Conservation (phyloP, 2,329 filamentous ascomycete genomes). For the Harringtonia lauricola region DNA sequence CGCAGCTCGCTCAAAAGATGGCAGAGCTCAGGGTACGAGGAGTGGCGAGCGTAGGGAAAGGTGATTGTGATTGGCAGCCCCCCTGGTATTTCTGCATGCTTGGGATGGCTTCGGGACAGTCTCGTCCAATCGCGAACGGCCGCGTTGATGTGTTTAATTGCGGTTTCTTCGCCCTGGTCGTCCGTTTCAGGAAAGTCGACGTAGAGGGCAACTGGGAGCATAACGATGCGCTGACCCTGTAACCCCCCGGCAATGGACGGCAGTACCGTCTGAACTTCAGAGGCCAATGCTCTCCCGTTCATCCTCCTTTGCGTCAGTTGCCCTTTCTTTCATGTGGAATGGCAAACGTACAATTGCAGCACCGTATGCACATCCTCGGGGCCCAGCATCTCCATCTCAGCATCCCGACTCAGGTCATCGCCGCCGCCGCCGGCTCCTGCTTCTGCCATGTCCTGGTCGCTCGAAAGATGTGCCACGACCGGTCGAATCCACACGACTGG, state of each 20-base stretch:
- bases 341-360: conserved; percentile 20
- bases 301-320: conserved; percentile 1
- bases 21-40: conserved; percentile 72
- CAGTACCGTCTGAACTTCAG: no score
- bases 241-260: no score
- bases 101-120: no score
- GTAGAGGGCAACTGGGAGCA: no score
- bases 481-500: conserved; percentile 67
- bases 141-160: no score
- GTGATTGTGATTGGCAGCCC: conserved; percentile 28
- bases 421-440: conserved; percentile 69
- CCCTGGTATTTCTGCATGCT: background rate
- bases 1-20: conserved; percentile 55
- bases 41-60: conserved; percentile 86
- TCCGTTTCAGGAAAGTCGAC: no score
- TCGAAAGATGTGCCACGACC: conserved; percentile 53
- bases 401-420: conserved; percentile 58
- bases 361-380: conserved; percentile 13
- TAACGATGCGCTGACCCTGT: no score
- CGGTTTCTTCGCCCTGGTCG: no score
- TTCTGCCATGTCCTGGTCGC: conserved; percentile 53
- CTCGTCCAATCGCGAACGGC: background rate
- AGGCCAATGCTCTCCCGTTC: no score
- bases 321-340: background rate
- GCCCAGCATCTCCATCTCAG: conserved; percentile 51